Conservation (phyloP, 257 asterid species). For the Fraxinus cuspidata region DNA sequence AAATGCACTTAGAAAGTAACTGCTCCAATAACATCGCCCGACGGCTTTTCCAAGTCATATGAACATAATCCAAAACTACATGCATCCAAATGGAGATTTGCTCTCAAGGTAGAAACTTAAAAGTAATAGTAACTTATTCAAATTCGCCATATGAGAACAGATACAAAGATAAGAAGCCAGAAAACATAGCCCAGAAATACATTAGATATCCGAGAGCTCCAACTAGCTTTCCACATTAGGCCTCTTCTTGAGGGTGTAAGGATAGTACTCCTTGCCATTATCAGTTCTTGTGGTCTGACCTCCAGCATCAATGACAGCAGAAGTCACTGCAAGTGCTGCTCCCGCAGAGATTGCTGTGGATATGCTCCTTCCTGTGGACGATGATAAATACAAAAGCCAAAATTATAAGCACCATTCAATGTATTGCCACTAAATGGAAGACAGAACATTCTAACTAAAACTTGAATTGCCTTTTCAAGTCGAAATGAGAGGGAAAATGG, state of each 20-base stretch:
- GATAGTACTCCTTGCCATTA: slow-evolving; percentile 78
- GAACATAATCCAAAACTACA: slow-evolving; percentile 15
- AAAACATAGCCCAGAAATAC: slow-evolving; percentile 30
- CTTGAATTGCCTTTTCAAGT: not conserved
- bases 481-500: slow-evolving; percentile 3
- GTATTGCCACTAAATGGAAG: slow-evolving; percentile 1
- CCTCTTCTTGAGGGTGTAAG: slow-evolving; percentile 76
- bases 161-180: slow-evolving; percentile 21
- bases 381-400: slow-evolving; percentile 4
- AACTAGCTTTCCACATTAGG: slow-evolving; percentile 40
- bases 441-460: not conserved
- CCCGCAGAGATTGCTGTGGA: slow-evolving; percentile 78
- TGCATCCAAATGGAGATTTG: slow-evolving; percentile 15
- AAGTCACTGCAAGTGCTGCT: slow-evolving; percentile 76
- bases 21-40: not conserved
- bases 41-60: not conserved
- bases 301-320: slow-evolving; percentile 65
- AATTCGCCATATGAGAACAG: slow-evolving; percentile 23
- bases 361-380: slow-evolving; percentile 69
- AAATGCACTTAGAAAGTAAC: not conserved
- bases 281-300: slow-evolving; percentile 75
- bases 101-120: slow-evolving; percentile 16
- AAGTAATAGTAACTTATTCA: slow-evolving; percentile 26
- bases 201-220: slow-evolving; percentile 3
- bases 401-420: not conserved